Conservation (phyloP, 257 asterid genomes). For the Gynochthodes officinalis region DNA sequence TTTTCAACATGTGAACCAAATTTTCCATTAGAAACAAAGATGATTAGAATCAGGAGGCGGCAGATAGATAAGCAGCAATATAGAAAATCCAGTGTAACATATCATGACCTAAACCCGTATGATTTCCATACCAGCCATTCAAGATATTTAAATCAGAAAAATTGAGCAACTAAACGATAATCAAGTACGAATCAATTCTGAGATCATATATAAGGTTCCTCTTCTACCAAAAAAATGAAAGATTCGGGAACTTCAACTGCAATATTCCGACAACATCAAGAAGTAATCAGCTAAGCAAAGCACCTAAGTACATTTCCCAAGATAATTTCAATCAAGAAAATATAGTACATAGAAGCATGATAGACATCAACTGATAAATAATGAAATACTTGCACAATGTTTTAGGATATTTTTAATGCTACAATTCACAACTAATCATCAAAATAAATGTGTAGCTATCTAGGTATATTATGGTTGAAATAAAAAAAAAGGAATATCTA, state of each 20-base stretch:
- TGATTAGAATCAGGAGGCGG: slow-evolving; percentile 2
- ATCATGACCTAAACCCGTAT: not conserved
- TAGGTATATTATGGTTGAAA: not conserved
- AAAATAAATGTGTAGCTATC: not conserved
- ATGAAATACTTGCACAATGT: not conserved
- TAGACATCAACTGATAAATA: not conserved
- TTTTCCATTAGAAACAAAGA: not conserved
- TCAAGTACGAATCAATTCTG: not conserved
- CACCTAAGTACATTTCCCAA: not conserved
- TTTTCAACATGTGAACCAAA: not conserved
- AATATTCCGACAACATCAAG: not conserved
- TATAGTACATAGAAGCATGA: not conserved
- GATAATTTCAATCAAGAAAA: not conserved
- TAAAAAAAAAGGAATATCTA: too few relatives aligned
- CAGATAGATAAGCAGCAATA: not conserved
- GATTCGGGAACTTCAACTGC: not conserved
- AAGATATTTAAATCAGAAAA: not conserved
- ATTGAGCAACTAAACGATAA: not conserved
- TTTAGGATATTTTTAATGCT: not conserved
- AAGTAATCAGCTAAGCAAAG: not conserved
- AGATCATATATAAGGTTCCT: not conserved
- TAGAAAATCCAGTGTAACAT: not conserved
- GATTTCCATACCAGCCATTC: not conserved
- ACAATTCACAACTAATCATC: not conserved
- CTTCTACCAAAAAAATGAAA: not conserved